Percentiles rank a stretch among this genome's conserved stretches.
These are phyloP conservation scores for Xylariales sp. DNA, from an alignment of 2,329 filamentous ascomycete species.

Conservation along the genomic window DNA sequence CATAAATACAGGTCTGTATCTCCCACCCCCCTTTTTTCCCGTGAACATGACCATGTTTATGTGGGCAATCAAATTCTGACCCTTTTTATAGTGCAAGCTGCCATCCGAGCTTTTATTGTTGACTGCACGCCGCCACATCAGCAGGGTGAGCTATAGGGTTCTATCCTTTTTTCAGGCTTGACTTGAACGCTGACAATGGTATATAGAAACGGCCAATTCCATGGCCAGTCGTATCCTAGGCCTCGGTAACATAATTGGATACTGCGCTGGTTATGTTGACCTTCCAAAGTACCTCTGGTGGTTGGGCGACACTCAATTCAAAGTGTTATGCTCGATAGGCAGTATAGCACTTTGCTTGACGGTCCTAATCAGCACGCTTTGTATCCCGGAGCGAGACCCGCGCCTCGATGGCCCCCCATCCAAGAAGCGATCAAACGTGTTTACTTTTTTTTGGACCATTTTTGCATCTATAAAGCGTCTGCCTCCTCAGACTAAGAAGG, in stretches of 20 bases:
- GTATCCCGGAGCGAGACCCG: constrained; percentile 77
- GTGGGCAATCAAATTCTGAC: too few relatives aligned
- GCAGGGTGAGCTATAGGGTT: constrained; percentile 52
- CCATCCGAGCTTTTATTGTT: constrained; percentile 86
- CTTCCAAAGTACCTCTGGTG: constrained; percentile 72
- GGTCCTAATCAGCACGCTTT: constrained; percentile 62
- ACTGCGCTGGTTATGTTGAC: constrained; percentile 80
- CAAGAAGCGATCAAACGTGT: constrained; percentile 58
- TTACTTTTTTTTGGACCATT: constrained; percentile 76
- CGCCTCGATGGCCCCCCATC: constrained; percentile 62
- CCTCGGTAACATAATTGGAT: constrained; percentile 86
- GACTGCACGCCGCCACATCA: constrained; percentile 91
- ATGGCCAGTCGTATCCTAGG: constrained; percentile 88
- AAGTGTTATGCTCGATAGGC: constrained; percentile 84
- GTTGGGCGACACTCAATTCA: constrained; percentile 85
- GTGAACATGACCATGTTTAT: too few relatives aligned
- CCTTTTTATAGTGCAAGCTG: constrained; percentile 75
- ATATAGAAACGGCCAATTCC: constrained; percentile 76
- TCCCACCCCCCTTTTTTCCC: too few relatives aligned
- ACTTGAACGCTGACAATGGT: constrained; percentile 7
- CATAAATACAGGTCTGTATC: constrained; percentile 75
- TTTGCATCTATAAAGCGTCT: constrained; percentile 72
- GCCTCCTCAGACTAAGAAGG: constrained; percentile 75
- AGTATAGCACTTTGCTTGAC: constrained; percentile 68
- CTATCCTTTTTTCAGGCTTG: neutral